A percentile compares a stretch with the other conserved stretches of the same genome.
These are phyloP conservation scores for Pulveroboletus sp. DNA, from an alignment of 768 basidiomycete genomes.

Conservation along the genomic window DNA sequence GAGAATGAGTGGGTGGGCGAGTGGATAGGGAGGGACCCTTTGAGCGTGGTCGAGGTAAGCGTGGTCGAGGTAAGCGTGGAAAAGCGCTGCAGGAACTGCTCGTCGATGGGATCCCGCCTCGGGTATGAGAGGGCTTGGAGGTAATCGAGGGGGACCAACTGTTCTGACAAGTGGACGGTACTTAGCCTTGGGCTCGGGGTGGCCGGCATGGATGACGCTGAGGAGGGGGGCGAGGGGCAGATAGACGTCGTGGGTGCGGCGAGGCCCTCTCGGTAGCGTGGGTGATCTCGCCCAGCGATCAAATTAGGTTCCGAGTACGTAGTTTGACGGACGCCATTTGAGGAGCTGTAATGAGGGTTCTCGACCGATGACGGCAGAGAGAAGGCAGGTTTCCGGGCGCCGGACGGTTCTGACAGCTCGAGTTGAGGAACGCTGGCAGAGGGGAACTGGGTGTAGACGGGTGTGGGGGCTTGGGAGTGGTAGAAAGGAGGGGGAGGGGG, in stretches of 20 bases:
- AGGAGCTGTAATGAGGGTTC: slow-evolving; percentile 17
- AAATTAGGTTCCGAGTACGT: slow-evolving; percentile 32
- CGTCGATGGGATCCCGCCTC: slow-evolving; percentile 59
- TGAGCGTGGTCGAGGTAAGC: slow-evolving; percentile 18
- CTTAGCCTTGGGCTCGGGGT: slow-evolving; percentile 31
- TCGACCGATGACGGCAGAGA: slow-evolving; percentile 30
- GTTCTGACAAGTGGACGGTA: slow-evolving; percentile 22
- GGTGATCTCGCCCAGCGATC: slow-evolving; percentile 14
- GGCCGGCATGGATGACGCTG: slow-evolving; percentile 36
- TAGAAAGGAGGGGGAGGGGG: slow-evolving; percentile 19
- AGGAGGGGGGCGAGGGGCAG: slow-evolving; percentile 33
- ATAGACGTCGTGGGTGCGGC: slow-evolving; percentile 22
- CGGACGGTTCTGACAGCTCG: slow-evolving; percentile 20
- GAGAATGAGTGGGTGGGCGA: slow-evolving; percentile 22
- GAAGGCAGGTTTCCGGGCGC: slow-evolving; percentile 25
- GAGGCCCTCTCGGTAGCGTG: slow-evolving; percentile 19
- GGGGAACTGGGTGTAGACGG: slow-evolving; percentile 30
- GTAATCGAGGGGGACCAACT: slow-evolving; percentile 60
- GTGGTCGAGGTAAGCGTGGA: slow-evolving; percentile 31
- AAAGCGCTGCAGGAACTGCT: slow-evolving; percentile 58
- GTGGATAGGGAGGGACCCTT: slow-evolving; percentile 10
- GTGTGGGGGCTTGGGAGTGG: slow-evolving; percentile 18
- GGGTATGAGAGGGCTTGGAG: slow-evolving; percentile 52
- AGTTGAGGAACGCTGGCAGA: slow-evolving; percentile 26
- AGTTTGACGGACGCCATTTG: slow-evolving; percentile 23